A percentile compares a stretch with the other conserved stretches of the same genome.
Conservation (phyloP, 139 green algal species). For the Chlorella sp. region DNA sequence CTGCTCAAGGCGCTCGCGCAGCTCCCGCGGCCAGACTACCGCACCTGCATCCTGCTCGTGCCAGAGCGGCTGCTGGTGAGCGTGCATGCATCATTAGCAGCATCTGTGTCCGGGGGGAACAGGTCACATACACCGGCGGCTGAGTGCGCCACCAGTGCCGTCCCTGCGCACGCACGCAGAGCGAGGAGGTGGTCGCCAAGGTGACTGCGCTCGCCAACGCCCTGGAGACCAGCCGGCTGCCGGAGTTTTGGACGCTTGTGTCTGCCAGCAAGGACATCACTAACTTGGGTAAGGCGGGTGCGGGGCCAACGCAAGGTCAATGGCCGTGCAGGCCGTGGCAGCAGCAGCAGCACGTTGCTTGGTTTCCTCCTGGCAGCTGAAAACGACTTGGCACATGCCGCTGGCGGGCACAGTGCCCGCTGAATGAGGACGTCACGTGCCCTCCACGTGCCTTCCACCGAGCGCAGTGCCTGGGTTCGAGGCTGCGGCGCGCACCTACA, state of each 20-base stretch:
- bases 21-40: constrained; percentile 45
- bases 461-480: constrained; percentile 46
- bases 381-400: background rate
- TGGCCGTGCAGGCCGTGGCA: background rate
- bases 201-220: constrained; percentile 6
- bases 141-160: background rate
- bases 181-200: constrained; percentile 20
- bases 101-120: background rate
- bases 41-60: constrained; percentile 37
- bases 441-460: background rate
- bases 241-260: constrained; percentile 14
- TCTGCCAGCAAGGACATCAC: constrained; percentile 3
- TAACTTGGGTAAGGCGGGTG: background rate
- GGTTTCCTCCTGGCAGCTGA: background rate
- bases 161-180: constrained; percentile 2
- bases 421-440: background rate
- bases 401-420: background rate
- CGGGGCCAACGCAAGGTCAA: background rate
- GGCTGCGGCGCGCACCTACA: constrained; percentile 33
- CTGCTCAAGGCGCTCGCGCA: constrained; percentile 46
- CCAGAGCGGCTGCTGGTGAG: constrained; percentile 21
- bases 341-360: background rate
- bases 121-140: background rate
- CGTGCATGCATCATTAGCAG: background rate
- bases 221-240: constrained; percentile 16